A percentile compares a stretch with the other conserved stretches of the same genome.
phyloP scores from a whole-genome alignment of 1,284 basidiomycete species.

The Fomitopsis palustris region DNA sequence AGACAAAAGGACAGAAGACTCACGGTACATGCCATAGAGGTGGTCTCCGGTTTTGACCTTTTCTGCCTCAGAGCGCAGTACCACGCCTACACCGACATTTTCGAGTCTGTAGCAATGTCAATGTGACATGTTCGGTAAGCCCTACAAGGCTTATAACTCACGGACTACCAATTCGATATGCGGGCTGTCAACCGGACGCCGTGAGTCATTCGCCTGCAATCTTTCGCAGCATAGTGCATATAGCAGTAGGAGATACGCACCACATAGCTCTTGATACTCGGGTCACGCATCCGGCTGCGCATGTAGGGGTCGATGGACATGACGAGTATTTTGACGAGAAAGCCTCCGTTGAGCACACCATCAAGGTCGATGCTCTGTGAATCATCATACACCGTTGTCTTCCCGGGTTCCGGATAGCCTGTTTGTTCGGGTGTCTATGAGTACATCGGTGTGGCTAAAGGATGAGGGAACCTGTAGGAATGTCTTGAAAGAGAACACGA shows the following conservation, averaged over 20 bases:
- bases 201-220: neutral
- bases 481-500: too few relatives aligned
- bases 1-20: neutral
- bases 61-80: constrained; percentile 40
- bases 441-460: neutral
- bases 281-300: constrained; percentile 32
- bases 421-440: constrained; percentile 28
- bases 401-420: constrained; percentile 39
- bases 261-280: constrained; percentile 11
- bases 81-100: constrained; percentile 35
- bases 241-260: neutral
- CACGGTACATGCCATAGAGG: constrained; percentile 33
- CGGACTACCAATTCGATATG: constrained; percentile 13
- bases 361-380: constrained; percentile 48
- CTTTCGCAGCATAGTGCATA: neutral
- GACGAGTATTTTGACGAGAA: constrained; percentile 45
- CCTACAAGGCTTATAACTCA: too few relatives aligned
- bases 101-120: constrained; percentile 6
- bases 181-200: neutral
- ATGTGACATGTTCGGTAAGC: neutral
- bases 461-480: too few relatives aligned
- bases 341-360: constrained; percentile 46
- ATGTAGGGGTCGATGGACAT: constrained; percentile 49
- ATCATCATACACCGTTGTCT: constrained; percentile 45
- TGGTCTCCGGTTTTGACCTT: constrained; percentile 39